Conservation (phyloP, 2,329 filamentous ascomycete species). For the Monosporascus sp. region DNA sequence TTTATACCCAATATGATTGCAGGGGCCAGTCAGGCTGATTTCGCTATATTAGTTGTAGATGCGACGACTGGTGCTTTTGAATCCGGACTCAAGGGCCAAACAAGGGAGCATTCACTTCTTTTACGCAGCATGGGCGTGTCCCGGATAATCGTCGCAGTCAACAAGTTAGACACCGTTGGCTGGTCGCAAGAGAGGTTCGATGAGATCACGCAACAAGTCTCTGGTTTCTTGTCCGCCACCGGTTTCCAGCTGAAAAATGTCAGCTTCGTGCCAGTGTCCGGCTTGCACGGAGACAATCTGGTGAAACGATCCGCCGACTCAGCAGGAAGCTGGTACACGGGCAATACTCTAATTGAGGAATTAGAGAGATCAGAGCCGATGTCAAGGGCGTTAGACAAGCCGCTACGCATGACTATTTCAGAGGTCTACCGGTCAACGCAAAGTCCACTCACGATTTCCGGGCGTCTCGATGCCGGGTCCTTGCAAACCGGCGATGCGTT, state of each 20-base stretch:
- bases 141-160: slow-evolving; percentile 82
- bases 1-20: slow-evolving; percentile 99
- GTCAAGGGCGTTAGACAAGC: slow-evolving; percentile 65
- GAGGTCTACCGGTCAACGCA: slow-evolving; percentile 81
- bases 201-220: slow-evolving; percentile 78
- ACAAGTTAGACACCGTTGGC: slow-evolving; percentile 83
- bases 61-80: slow-evolving; percentile 88
- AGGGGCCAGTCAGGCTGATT: slow-evolving; percentile 90
- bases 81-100: slow-evolving; percentile 88
- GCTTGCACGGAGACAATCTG: slow-evolving; percentile 84
- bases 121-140: slow-evolving; percentile 88
- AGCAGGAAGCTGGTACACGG: slow-evolving; percentile 71
- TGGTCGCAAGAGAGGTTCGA: slow-evolving; percentile 83
- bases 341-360: slow-evolving; percentile 73
- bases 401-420: slow-evolving; percentile 78
- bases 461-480: slow-evolving; percentile 78
- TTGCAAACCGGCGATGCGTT: slow-evolving; percentile 80
- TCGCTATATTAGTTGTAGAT: slow-evolving; percentile 91
- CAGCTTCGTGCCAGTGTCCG: slow-evolving; percentile 84
- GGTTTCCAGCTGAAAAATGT: slow-evolving; percentile 80
- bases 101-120: slow-evolving; percentile 85
- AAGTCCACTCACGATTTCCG: slow-evolving; percentile 78
- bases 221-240: slow-evolving; percentile 73
- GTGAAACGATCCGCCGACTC: slow-evolving; percentile 50
- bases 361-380: slow-evolving; percentile 78